Base-by-base conservation (phyloP, 2,329 filamentous ascomycete species). In the Beauveria caledonica region DNA sequence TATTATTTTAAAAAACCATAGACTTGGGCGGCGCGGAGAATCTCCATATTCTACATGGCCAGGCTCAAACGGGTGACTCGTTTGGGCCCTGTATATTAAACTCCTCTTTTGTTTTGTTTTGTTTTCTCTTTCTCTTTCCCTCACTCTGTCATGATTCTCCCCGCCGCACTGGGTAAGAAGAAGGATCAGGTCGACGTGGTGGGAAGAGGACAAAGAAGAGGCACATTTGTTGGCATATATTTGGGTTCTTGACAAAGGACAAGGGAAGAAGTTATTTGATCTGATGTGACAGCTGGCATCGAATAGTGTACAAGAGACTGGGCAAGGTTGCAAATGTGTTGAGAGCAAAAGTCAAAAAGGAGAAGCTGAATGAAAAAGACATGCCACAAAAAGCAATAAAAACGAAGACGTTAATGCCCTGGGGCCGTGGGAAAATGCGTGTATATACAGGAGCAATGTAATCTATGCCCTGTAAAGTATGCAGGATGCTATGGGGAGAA, bases 71-170 rank as follows among this genome's bases (percentile, higher is more conserved):
- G 17, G 29, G 15, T 50, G 9, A 13, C 13, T 59, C 39, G 27
- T 29, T 33, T 25, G 49, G 46, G 46, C 29, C 48, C 48, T 63
- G 64, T 60, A 64, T 57, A 57, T 53, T 61, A 62, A 48, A 62
- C 49, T 58, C 48, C 39, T 53, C 46, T 57, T 57, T 58, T 61
- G 11, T 48, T 46, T 23, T 46, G 21, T 7, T 17, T 36, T 23
- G 10, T n/a, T 46, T 19, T 55, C 8, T 39, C 40, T 42, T 19
- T 42, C 40, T 42, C 40, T 42, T 42, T 17, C 8, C 48, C 5
- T 27, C 19, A 10, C 17, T 19, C 13, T 25, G 23, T 48, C 46
- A 29, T 23, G 33, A 13, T n/a, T 40, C 39, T 49, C 48, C 19
- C 10, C n/a, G n/a, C n/a, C 19, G 27, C 29, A 15, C 27, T 21